Percentiles rank a stretch among this genome's conserved stretches.
Conservation (phyloP, 1,284 basidiomycete genomes). For the Hemileia vastatrix region DNA sequence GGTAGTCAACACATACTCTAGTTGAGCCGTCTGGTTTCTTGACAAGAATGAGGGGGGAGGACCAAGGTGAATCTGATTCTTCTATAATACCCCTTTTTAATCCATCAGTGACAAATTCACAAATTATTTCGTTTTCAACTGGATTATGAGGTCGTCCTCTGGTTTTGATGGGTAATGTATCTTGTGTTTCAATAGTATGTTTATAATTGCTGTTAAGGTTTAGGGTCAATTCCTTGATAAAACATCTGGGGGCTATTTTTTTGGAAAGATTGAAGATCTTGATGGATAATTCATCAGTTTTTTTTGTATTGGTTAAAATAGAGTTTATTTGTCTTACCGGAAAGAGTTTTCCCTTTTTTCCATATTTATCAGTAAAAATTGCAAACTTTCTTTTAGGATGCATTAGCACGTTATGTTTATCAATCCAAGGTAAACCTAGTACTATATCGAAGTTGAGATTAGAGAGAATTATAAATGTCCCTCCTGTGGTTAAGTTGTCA, state of each 20-base stretch:
- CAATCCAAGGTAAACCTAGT: too few relatives aligned
- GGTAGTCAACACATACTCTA: constrained; percentile 6
- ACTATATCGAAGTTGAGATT: too few relatives aligned
- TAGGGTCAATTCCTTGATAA: not conserved
- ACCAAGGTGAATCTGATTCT: not conserved
- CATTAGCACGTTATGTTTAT: too few relatives aligned
- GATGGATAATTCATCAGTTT: too few relatives aligned
- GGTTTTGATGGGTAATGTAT: not conserved
- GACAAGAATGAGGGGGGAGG: not conserved
- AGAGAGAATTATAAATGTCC: too few relatives aligned
- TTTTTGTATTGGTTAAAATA: too few relatives aligned
- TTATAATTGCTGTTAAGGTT: not conserved
- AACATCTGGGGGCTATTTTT: not conserved
- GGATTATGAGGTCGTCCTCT: too few relatives aligned
- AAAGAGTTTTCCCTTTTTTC: too few relatives aligned
- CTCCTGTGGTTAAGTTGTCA: too few relatives aligned
- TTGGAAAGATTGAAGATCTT: not conserved
- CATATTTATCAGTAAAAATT: too few relatives aligned
- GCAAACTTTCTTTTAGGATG: too few relatives aligned
- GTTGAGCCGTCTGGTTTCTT: not conserved
- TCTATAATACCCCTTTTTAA: not conserved
- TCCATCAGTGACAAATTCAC: not conserved
- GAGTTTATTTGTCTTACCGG: too few relatives aligned
- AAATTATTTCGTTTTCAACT: constrained; percentile 1
- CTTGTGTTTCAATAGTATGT: constrained; percentile 1